Evolutionary conservation across 208 protist genomes (phyloP).

Genomic region (Cochliopodium minus): DNA sequence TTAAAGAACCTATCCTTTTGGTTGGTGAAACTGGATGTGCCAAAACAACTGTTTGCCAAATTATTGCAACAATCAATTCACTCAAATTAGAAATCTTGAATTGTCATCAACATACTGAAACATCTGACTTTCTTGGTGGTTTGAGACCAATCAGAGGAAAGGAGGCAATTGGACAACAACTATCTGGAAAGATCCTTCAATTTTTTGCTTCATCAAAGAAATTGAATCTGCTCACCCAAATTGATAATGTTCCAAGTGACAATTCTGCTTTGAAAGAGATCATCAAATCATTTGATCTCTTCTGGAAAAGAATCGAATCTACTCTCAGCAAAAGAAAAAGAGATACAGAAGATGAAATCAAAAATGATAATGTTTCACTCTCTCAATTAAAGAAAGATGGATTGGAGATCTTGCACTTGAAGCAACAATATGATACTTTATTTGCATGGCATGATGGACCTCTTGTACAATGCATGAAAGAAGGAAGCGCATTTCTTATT

Average conservation of each 20-base stretch:
- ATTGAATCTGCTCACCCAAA: neutral
- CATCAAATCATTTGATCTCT: neutral
- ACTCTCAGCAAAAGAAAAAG: neutral
- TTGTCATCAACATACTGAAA: constrained; percentile 99
- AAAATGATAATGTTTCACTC: too few relatives aligned
- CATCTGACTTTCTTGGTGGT: constrained; percentile 88
- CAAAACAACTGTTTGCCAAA: constrained; percentile 93
- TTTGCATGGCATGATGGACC: constrained; percentile 98
- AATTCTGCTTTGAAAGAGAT: neutral
- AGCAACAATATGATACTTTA: constrained; percentile 32
- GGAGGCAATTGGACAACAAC: constrained; percentile 30
- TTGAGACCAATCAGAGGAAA: constrained; percentile 56
- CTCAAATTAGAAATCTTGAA: constrained; percentile 85
- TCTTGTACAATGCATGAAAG: constrained; percentile 89
- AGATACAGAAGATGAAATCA: neutral
- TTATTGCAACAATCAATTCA: constrained; percentile 55
- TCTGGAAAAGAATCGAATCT: constrained; percentile 1
- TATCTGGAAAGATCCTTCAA: neutral
- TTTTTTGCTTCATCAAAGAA: neutral
- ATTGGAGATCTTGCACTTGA: neutral
- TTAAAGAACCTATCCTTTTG: constrained; percentile 85
- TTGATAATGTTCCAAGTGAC: neutral
- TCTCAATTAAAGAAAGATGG: neutral
- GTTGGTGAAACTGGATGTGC: constrained; percentile 96
- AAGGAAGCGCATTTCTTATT: constrained; percentile 91